Evolutionary conservation across 1,284 basidiomycete species (phyloP).

Genomic region (Coniophora puteana): DNA sequence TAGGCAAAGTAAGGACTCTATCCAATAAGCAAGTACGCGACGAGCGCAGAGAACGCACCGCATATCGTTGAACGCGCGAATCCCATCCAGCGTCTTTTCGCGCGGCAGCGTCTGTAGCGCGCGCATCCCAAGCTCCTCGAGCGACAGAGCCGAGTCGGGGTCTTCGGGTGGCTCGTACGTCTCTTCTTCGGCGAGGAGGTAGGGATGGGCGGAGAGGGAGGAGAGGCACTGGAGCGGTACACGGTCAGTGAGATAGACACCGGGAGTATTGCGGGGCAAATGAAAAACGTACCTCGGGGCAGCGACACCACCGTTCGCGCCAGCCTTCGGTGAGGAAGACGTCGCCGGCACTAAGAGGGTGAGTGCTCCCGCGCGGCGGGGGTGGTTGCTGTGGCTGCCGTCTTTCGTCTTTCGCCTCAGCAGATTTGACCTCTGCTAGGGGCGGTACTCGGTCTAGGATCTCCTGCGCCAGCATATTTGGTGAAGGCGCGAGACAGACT

Average conservation of each 20-base stretch:
- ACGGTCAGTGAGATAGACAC: constrained; percentile 7
- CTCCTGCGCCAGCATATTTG: constrained; percentile 37
- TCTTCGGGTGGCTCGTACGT: constrained; percentile 80
- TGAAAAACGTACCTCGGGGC: constrained; percentile 44
- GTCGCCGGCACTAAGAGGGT: constrained; percentile 51
- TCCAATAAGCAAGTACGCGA: constrained; percentile 1
- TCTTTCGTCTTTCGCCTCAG: too few species aligned
- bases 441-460: too few species aligned
- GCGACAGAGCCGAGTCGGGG: constrained; percentile 71
- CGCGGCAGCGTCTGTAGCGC: constrained; percentile 67
- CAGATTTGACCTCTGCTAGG: too few species aligned
- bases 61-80: constrained; percentile 77
- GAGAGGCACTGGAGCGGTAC: constrained; percentile 46
- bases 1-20: neutral
- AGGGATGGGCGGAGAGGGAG: constrained; percentile 47
- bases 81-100: constrained; percentile 74
- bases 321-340: constrained; percentile 70
- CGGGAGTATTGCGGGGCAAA: too few species aligned
- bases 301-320: constrained; percentile 72
- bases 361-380: neutral
- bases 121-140: constrained; percentile 78
- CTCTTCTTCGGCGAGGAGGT: constrained; percentile 72
- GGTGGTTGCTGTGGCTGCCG: neutral
- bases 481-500: constrained; percentile 49
- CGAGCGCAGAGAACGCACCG: constrained; percentile 40